Base-by-base conservation (phyloP, 345 rosid species). In the Brassica juncea region DNA sequence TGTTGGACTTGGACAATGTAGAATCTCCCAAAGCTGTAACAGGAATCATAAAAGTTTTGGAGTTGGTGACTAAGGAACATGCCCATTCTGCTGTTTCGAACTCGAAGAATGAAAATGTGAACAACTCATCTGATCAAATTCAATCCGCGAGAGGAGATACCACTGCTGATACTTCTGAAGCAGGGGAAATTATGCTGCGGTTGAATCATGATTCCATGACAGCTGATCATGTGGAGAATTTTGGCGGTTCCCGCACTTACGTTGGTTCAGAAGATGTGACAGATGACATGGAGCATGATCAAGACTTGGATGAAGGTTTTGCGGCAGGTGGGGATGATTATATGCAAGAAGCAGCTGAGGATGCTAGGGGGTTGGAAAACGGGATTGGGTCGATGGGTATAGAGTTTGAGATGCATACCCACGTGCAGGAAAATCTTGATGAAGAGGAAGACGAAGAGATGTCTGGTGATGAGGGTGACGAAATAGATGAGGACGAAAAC, bases 241-340 rank as follows among this genome's bases (percentile, higher is more conserved):
- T 84, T 82, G 85, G 85, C 83, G 74, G 86, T 62, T 82, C 79
- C 34, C 92, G 82, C 57, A 85, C 82, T 59, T 91, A 82, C 83
- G 91, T 88, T 76, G 93, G 86, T 58, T 85, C 97, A 70, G 97
- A 91, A 84, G 91, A 92, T 82, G 90, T 90, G 80, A 88, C 90
- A 25, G 97, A 92, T 82, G 95, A 94, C 81, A 88, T 92, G 97
- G 99, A 94, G 70, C 97, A 92, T 71, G 99, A 89, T 69, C 97
- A 91, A 84, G 99, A 94, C 82, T 84, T 91, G 70, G 91, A 89
- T 87, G 92, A 77, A 64, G 91, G 92, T 73, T 92, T 90, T 86
- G 85, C 84, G 64, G 86, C 88, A 72, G 78, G 87, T 25, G 97
- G 90, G 85, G 97, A 90, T 74, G 97, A 94, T 67, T 91, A 84